Evolutionary conservation across 768 basidiomycete genomes (phyloP).

Genomic region (Boletus rubroflammeus): DNA sequence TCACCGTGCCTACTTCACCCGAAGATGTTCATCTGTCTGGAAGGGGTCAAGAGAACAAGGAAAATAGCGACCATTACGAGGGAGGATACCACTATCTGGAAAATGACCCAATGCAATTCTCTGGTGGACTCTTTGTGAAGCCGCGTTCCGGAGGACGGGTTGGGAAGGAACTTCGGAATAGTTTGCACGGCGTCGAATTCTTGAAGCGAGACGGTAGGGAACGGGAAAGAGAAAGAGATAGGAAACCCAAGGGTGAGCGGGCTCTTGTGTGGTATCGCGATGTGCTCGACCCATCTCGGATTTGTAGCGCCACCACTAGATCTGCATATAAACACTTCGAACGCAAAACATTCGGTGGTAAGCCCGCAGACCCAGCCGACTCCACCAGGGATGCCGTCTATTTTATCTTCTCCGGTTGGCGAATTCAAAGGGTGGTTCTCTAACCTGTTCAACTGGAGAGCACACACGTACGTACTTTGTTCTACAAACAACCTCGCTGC

Average conservation of each 20-base stretch:
- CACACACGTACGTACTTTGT: conserved; percentile 51
- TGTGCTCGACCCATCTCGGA: neutral
- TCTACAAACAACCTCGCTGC: conserved; percentile 52
- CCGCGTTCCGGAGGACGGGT: conserved; percentile 29
- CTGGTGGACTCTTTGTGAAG: conserved; percentile 33
- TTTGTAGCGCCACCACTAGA: conserved; percentile 55
- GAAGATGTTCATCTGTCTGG: conserved; percentile 14
- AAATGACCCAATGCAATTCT: conserved; percentile 16
- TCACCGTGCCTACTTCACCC: conserved; percentile 5
- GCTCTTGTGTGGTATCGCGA: neutral
- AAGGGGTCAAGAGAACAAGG: conserved; percentile 34
- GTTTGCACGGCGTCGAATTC: conserved; percentile 34
- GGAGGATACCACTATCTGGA: conserved; percentile 14
- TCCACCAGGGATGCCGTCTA: conserved; percentile 34
- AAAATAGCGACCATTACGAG: conserved; percentile 30
- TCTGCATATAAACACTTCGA: conserved; percentile 37
- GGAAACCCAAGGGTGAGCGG: conserved; percentile 49
- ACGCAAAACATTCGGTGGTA: conserved; percentile 46
- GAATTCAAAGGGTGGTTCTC: conserved; percentile 95
- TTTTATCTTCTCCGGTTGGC: conserved; percentile 70
- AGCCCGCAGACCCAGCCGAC: conserved; percentile 47
- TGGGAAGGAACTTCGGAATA: conserved; percentile 53
- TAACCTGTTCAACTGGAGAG: conserved; percentile 91
- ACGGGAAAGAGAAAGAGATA: conserved; percentile 51
- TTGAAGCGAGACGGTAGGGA: conserved; percentile 37